phyloP scores from a whole-genome alignment of 148 eudicot species.

The Talinum fruticosum region DNA sequence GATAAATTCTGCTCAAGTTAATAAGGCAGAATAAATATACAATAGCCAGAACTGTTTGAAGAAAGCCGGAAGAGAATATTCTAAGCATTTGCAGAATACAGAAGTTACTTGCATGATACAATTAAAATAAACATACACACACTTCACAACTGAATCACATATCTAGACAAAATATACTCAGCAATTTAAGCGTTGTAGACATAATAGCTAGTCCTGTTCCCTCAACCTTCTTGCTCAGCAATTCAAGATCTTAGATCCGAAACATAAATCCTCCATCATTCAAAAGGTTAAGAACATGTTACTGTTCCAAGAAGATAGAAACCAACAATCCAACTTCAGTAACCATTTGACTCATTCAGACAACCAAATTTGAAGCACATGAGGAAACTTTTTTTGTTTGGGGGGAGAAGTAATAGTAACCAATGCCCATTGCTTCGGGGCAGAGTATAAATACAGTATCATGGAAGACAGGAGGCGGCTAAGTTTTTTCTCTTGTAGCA shows the following conservation, averaged over 20 bases:
- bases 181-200: neutral
- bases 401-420: too few species aligned
- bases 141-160: neutral
- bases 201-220: neutral
- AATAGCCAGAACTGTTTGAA: neutral
- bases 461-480: neutral
- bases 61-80: neutral
- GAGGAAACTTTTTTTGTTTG: neutral
- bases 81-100: neutral
- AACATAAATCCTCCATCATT: neutral
- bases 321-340: neutral
- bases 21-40: constrained; percentile 1
- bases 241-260: neutral
- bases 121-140: neutral
- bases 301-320: neutral
- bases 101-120: neutral
- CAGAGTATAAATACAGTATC: neutral
- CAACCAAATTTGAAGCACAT: neutral
- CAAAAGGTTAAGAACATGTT: neutral
- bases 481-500: neutral
- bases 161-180: neutral
- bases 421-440: too few species aligned
- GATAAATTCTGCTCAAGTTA: constrained; percentile 51
- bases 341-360: neutral
- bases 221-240: neutral